These are phyloP conservation scores for Sordaria brevicollis DNA, from an alignment of 495 filamentous ascomycete species.

Conservation along the genomic window DNA sequence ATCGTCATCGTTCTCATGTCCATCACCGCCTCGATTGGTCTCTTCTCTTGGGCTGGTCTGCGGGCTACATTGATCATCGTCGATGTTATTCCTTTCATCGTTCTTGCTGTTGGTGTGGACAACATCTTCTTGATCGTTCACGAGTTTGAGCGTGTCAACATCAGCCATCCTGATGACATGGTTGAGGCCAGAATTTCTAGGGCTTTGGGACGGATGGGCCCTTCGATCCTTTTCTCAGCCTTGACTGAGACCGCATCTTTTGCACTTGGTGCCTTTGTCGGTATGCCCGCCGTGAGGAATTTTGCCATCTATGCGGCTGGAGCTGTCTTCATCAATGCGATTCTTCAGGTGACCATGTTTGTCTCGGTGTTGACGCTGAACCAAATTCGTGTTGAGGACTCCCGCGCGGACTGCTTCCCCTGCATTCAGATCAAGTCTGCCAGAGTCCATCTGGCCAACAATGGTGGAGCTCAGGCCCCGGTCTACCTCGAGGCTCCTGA, in stretches of 20 bases:
- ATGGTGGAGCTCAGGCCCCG: slow-evolving; percentile 22
- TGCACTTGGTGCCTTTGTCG: slow-evolving; percentile 81
- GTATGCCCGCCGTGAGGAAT: slow-evolving; percentile 95
- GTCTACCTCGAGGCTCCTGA: slow-evolving; percentile 58
- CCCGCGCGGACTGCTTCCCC: slow-evolving; percentile 87
- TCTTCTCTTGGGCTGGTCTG: slow-evolving; percentile 81
- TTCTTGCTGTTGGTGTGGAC: slow-evolving; percentile 92
- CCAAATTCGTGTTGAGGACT: slow-evolving; percentile 73
- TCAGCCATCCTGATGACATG: slow-evolving; percentile 74
- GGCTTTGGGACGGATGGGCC: slow-evolving; percentile 87
- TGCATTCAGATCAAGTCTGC: slow-evolving; percentile 67
- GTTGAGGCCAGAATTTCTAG: slow-evolving; percentile 77
- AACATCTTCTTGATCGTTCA: slow-evolving; percentile 99
- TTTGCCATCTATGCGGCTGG: slow-evolving; percentile 95
- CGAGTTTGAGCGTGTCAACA: slow-evolving; percentile 90
- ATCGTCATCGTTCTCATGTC: slow-evolving; percentile 96
- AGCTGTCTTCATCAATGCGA: slow-evolving; percentile 91
- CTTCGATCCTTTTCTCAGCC: slow-evolving; percentile 92
- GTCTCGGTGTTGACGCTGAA: slow-evolving; percentile 84
- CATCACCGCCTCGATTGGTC: slow-evolving; percentile 83
- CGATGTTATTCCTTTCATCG: slow-evolving; percentile 95
- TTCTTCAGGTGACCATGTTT: slow-evolving; percentile 94
- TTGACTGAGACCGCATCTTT: slow-evolving; percentile 90
- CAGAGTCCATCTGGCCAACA: slow-evolving; percentile 35
- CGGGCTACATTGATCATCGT: slow-evolving; percentile 96